Conservation (phyloP, 73 alveolate genomes). For the Breviolum minutum region DNA sequence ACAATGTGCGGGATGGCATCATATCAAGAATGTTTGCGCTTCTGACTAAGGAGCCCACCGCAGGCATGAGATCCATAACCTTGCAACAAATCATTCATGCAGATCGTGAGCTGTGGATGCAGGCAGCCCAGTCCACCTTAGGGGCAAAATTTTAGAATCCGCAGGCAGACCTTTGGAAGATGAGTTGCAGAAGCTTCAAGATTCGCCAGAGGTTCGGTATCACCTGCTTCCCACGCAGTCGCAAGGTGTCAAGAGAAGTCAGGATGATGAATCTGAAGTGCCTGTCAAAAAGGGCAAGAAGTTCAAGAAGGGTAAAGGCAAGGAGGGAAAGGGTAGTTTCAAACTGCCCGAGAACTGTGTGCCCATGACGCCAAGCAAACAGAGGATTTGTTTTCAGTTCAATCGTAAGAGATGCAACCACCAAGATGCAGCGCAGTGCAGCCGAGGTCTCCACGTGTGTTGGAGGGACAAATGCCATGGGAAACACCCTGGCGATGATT, state of each 20-base stretch:
- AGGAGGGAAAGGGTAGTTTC: neutral
- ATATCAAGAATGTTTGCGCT: neutral
- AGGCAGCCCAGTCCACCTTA: neutral
- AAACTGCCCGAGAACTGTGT: neutral
- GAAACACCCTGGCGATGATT: neutral
- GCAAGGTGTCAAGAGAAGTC: no score
- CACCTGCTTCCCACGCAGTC: neutral
- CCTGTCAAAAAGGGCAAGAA: neutral
- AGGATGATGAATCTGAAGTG: neutral
- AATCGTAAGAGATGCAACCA: constrained; percentile 13
- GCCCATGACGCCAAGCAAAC: neutral
- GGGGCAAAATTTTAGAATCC: neutral
- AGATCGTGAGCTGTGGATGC: neutral
- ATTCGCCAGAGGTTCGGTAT: neutral
- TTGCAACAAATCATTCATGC: constrained; percentile 15
- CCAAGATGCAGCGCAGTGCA: neutral
- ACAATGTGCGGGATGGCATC: neutral
- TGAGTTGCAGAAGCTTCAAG: neutral
- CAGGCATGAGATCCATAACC: neutral
- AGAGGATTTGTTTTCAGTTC: constrained; percentile 17
- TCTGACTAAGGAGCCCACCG: neutral
- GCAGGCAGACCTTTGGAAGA: neutral
- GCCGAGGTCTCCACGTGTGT: neutral
- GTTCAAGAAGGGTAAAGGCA: neutral
- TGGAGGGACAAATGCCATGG: neutral